Base-by-base conservation (phyloP, 257 asterid species). In the Rauvolfia tetraphylla region DNA sequence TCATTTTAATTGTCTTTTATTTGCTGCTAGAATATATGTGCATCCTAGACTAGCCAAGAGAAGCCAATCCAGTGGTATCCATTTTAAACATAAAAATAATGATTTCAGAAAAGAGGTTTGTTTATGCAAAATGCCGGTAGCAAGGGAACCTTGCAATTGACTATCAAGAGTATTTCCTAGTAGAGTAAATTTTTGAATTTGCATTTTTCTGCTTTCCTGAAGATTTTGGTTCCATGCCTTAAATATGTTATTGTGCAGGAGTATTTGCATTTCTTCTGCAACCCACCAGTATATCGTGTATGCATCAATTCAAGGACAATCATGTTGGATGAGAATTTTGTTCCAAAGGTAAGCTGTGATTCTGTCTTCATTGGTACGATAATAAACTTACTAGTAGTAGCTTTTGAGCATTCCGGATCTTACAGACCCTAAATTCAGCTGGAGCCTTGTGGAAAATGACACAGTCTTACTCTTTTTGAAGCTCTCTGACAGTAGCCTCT, bases 201-300 rank as follows among this genome's bases (percentile, higher is more conserved):
- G 57, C 18, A 20, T 44, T 1, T 2, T 38, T 57, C 7, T 56
- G 18, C 18, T 56, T 9, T n/a, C 23, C 56, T 14, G 0, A 39
- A 12, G 0, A 36, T 33, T 15, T 33, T 38, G 74, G 34, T 54
- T 57, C 25, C 72, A 48, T 62, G 34, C n/a, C 13, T 22, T 38
- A n/a, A 72, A 72, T 41, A 25, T 63, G 20, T 36, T 33, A 5
- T 46, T 71, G 79, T 86, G 87, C 83, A 94, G 98, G 98, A 94
- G 82, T 94, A 94, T 80, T 76, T 92, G 84, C 97, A 86, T 69
- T 94, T 89, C 81, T 94, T 94, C 90, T 92, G 98, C 78, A 97
- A 92, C 82, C 98, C 98, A 5, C 96, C 97, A 9, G 63, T 88
- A 46, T 87, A 88, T 75, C 89, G 78, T 9, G 85, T 90, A 78